Percentiles rank a stretch among this genome's conserved stretches.
Evolutionary conservation across 106 monocot genomes (phyloP).

Genomic region (Acanthochlamys bracteata): DNA sequence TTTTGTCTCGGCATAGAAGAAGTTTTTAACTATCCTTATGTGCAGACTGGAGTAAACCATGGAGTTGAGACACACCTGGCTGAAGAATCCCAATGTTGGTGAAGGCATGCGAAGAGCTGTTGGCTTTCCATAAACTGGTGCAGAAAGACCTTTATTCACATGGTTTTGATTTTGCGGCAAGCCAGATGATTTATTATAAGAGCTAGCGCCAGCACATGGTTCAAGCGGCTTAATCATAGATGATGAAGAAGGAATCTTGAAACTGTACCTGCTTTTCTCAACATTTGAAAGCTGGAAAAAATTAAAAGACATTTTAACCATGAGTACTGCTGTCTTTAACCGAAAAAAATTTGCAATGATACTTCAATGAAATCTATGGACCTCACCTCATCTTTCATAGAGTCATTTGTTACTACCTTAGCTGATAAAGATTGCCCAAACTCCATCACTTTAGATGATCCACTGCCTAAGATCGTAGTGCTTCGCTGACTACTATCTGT

Average conservation of each 20-base stretch:
- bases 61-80: constrained; percentile 20
- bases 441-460: neutral
- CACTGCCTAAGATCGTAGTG: neutral
- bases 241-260: constrained; percentile 9
- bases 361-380: neutral
- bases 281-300: neutral
- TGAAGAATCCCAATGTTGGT: constrained; percentile 69
- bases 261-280: constrained; percentile 5
- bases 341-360: neutral
- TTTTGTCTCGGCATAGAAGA: neutral
- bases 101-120: constrained; percentile 67
- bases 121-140: constrained; percentile 26
- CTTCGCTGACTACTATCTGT: constrained; percentile 25
- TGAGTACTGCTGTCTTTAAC: no score
- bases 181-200: constrained; percentile 1
- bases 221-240: constrained; percentile 3
- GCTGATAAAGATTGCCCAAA: constrained; percentile 1
- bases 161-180: constrained; percentile 8
- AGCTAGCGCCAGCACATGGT: constrained; percentile 1
- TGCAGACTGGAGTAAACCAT: neutral
- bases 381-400: constrained; percentile 24
- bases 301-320: neutral
- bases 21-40: neutral
- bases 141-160: constrained; percentile 8
- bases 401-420: constrained; percentile 10